A percentile compares a stretch with the other conserved stretches of the same genome.
phyloP scores from a whole-genome alignment of 192 early-diverging fungal species.

The Diversispora eburnea region DNA sequence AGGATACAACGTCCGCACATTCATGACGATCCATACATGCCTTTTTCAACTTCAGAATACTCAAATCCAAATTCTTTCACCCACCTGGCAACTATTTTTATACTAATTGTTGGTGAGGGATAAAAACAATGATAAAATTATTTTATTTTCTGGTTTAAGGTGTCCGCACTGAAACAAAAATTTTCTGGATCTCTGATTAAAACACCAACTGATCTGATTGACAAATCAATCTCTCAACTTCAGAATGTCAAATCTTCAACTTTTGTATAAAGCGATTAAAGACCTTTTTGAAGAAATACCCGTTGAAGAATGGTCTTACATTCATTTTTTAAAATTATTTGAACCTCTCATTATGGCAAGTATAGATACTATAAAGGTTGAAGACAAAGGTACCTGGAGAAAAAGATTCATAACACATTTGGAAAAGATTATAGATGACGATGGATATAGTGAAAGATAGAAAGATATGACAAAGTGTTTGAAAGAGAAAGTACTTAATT shows the following conservation, averaged over 20 bases:
- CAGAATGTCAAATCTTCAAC: conserved; percentile 11
- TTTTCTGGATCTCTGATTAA: no score
- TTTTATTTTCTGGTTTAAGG: no score
- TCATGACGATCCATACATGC: conserved; percentile 10
- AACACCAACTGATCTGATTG: no score
- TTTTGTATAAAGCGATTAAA: conserved; percentile 7
- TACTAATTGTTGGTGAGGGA: background rate
- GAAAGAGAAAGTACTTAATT: background rate
- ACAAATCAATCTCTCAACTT: no score
- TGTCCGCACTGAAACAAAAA: no score
- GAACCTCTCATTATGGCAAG: conserved; percentile 13
- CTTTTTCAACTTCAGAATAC: conserved; percentile 14
- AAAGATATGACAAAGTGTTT: background rate
- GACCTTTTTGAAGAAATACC: conserved; percentile 9
- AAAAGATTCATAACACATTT: conserved; percentile 17
- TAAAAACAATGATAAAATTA: no score
- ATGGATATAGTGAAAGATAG: background rate
- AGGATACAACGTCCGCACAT: background rate
- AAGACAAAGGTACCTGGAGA: conserved; percentile 16
- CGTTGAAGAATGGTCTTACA: conserved; percentile 20
- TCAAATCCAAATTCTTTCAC: conserved; percentile 12
- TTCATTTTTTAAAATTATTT: conserved; percentile 14
- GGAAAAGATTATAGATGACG: conserved; percentile 10
- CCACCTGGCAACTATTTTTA: conserved; percentile 9
- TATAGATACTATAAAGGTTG: conserved; percentile 1